Evolutionary conservation across 1,284 basidiomycete genomes (phyloP).

Genomic region (Leccinum subrobustum): DNA sequence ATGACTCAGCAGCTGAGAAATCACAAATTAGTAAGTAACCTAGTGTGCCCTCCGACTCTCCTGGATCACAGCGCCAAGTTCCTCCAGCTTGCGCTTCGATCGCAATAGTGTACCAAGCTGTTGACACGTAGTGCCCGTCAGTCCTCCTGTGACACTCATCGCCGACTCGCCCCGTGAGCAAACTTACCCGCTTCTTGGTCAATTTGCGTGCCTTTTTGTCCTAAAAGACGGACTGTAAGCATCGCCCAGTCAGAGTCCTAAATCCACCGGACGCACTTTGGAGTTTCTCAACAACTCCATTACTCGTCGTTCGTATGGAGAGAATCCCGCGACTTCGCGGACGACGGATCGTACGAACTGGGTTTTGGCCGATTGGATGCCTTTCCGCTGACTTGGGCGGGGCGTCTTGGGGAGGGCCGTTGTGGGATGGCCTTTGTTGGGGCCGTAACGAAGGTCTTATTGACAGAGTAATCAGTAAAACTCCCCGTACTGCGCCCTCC

Average conservation of each 20-base stretch:
- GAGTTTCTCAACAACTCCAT: conserved; percentile 99
- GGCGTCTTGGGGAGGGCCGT: conserved; percentile 79
- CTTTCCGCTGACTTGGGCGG: conserved; percentile 93
- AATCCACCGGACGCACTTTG: conserved; percentile 60
- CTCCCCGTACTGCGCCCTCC: background rate
- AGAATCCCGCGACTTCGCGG: conserved; percentile 96
- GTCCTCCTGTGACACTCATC: background rate
- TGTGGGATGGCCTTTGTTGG: conserved; percentile 93
- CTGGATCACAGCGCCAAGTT: conserved; percentile 88
- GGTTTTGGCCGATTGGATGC: conserved; percentile 80
- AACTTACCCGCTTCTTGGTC: conserved; percentile 94
- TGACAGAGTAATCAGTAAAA: conserved; percentile 7
- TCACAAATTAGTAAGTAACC: background rate
- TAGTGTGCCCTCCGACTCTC: conserved; percentile 78
- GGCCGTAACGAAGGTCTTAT: conserved; percentile 86
- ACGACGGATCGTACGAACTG: conserved; percentile 90
- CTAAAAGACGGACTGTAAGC: conserved; percentile 39
- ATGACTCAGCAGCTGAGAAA: conserved; percentile 19
- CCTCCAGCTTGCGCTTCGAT: conserved; percentile 97
- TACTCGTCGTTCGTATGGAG: conserved; percentile 97
- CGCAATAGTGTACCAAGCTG: conserved; percentile 94
- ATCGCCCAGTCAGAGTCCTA: background rate
- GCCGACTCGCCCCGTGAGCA: background rate
- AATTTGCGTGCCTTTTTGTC: conserved; percentile 98
- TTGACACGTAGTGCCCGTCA: background rate